Evolutionary conservation across 2,329 filamentous ascomycete genomes (phyloP).

Genomic region (Apiospora pterosperma): DNA sequence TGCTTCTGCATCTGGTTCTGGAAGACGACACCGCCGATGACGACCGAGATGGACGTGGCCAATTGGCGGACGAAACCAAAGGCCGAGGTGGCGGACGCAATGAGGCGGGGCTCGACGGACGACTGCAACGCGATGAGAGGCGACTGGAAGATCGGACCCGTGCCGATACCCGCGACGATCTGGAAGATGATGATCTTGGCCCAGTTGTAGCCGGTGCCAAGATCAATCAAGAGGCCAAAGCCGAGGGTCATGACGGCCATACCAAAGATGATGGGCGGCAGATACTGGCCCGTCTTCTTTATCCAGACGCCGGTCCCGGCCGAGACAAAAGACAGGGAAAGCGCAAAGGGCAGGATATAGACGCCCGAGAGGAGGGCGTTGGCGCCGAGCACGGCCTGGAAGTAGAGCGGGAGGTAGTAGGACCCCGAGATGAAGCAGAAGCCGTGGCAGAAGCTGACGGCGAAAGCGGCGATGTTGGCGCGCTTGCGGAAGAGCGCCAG

Average conservation of each 20-base stretch:
- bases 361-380: conserved; percentile 64
- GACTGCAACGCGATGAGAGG: conserved; percentile 67
- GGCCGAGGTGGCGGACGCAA: conserved; percentile 65
- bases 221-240: conserved; percentile 60
- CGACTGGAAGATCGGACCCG: conserved; percentile 67
- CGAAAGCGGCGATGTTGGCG: conserved; percentile 64
- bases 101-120: conserved; percentile 57
- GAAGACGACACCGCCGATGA: conserved; percentile 75
- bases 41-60: conserved; percentile 64
- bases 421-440: conserved; percentile 73
- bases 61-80: conserved; percentile 68
- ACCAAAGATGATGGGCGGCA: conserved; percentile 56
- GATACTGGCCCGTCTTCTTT: conserved; percentile 64
- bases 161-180: conserved; percentile 59
- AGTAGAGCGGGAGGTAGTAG: conserved; percentile 83
- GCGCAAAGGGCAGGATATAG: conserved; percentile 67
- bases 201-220: conserved; percentile 53
- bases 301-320: conserved; percentile 54
- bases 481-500: conserved; percentile 63
- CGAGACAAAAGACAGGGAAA: conserved; percentile 64
- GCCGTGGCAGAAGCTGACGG: conserved; percentile 69
- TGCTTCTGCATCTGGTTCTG: conserved; percentile 68
- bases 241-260: conserved; percentile 60
- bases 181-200: conserved; percentile 58
- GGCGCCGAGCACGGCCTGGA: conserved; percentile 63